Conservation (phyloP, 208 protist species). For the Trypanosoma scelopori region DNA sequence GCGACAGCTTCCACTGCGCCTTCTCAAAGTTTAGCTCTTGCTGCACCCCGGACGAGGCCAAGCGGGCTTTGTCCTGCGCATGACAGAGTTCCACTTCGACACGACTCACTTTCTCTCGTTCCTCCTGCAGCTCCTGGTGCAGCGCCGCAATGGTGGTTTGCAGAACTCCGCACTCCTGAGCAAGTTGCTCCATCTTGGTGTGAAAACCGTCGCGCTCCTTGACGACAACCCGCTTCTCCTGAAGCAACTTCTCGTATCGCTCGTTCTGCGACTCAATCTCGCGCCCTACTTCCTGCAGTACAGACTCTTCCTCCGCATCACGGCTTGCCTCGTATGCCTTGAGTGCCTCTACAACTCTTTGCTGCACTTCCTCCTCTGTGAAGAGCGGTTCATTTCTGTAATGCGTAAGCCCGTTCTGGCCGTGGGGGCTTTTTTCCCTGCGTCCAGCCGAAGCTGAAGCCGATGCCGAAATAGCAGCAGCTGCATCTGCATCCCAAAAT, state of each 20-base stretch:
- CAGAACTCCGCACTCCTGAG: slow-evolving; percentile 23
- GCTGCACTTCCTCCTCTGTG: slow-evolving; percentile 40
- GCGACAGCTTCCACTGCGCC: slow-evolving; percentile 25
- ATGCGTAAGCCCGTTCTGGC: not conserved
- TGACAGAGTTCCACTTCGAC: slow-evolving; percentile 58
- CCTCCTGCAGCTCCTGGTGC: slow-evolving; percentile 37
- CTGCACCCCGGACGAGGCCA: slow-evolving; percentile 20
- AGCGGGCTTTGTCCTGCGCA: slow-evolving; percentile 39
- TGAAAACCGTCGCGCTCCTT: slow-evolving; percentile 32
- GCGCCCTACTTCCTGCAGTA: slow-evolving; percentile 58
- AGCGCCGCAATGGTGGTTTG: slow-evolving; percentile 33
- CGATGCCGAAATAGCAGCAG: not conserved
- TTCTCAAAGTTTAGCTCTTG: slow-evolving; percentile 30
- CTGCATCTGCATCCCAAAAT: not conserved
- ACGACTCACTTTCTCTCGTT: slow-evolving; percentile 33
- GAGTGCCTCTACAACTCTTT: slow-evolving; percentile 34
- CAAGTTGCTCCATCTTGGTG: slow-evolving; percentile 25
- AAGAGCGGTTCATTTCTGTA: slow-evolving; percentile 29
- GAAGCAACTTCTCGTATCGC: slow-evolving; percentile 39
- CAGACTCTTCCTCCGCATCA: slow-evolving; percentile 68
- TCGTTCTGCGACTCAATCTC: slow-evolving; percentile 65
- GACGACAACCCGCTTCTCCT: slow-evolving; percentile 25
- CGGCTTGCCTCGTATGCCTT: slow-evolving; percentile 56
- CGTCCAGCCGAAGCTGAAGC: not conserved
- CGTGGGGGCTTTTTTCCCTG: not conserved